These are phyloP conservation scores for Zygoascus sp. DNA, from an alignment of 1,139 yeast species.

Conservation along the genomic window DNA sequence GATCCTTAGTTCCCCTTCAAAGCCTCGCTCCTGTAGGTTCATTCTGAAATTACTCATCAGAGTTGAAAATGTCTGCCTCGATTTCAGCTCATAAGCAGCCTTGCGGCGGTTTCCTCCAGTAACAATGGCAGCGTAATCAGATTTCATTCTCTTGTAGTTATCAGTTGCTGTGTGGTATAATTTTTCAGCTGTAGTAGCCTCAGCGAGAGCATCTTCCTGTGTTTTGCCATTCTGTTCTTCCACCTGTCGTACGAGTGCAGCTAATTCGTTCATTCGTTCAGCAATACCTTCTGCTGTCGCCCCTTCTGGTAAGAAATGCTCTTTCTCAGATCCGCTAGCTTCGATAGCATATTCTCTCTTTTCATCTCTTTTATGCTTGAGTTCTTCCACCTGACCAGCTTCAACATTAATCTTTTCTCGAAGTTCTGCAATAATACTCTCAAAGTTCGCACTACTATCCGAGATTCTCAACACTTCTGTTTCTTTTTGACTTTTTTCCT, in stretches of 20 bases:
- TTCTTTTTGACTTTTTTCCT: conserved; percentile 9
- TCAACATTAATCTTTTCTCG: background rate
- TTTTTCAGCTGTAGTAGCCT: conserved; percentile 5
- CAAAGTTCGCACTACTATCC: conserved; percentile 2
- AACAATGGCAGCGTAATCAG: conserved; percentile 1
- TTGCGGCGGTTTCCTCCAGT: conserved; percentile 4
- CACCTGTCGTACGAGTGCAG: conserved; percentile 7
- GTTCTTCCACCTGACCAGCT: background rate
- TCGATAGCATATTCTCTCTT: background rate
- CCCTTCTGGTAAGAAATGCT: background rate
- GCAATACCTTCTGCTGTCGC: conserved; percentile 12
- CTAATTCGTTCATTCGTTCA: conserved; percentile 11
- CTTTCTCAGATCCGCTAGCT: background rate
- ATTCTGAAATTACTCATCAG: conserved; percentile 8
- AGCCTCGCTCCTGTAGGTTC: conserved; percentile 50
- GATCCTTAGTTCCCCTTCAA: conserved; percentile 65
- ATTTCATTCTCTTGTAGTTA: conserved; percentile 6
- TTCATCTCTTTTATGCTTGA: background rate
- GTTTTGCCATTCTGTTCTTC: conserved; percentile 10
- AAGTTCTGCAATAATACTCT: background rate
- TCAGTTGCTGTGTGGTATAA: background rate
- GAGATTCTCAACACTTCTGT: conserved; percentile 28
- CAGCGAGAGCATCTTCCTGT: conserved; percentile 8
- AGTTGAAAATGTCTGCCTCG: conserved; percentile 2
- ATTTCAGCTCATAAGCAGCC: conserved; percentile 5